Base-by-base conservation (phyloP, 2,329 filamentous ascomycete species). In the Cercospora janseana region DNA sequence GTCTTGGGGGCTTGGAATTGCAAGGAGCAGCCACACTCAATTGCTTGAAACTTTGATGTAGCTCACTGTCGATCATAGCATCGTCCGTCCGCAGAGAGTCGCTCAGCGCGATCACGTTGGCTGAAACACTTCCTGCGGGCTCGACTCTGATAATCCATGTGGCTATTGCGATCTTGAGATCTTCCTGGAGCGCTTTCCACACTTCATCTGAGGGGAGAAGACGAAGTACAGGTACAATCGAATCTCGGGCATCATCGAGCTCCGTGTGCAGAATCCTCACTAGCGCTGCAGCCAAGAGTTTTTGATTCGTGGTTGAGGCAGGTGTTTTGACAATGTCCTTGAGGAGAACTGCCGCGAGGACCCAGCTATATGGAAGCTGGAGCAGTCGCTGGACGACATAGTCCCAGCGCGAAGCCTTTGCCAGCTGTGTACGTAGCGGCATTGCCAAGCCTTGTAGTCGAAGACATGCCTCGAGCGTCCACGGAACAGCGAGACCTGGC, bases 1-100 rank as follows among this genome's bases (percentile, higher is more conserved):
- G 38, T 23, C 52, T 44, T 18, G 54, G 35, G 9, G 31, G 42
- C 15, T 45, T 28, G 6, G 27, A 18, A 32, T 32, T 18, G 7
- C 40, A 42, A 6, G 23, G 26, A 2, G 46, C 42, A 4, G 44
- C 15, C 4, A 59, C 38, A 46, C 54, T 51, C n/a, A 62, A 46
- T 16, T 60, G 49, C 24, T 51, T 29, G 34, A 62, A 63, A 13
- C 35, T 40, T 2, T 44, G 35, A 15, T 54, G 50, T 4, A 62
- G 44, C 4, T 60, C 57, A 15, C 51, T 55, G 35, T 63, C 61
- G 6, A 50, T 54, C 63, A 63, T 65, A 23, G 49, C 38, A 42
- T 60, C 54, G 38, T 59, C 55, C 18, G 58, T 41, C 12, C 46
- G 52, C 6, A 63, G 43, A 24, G 52, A 50, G 26, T 58, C 52